Evolutionary conservation across 345 rosid species (phyloP), one percentile per base, ranked within the genome.

Genomic region (Carallia pectinifolia): DNA sequence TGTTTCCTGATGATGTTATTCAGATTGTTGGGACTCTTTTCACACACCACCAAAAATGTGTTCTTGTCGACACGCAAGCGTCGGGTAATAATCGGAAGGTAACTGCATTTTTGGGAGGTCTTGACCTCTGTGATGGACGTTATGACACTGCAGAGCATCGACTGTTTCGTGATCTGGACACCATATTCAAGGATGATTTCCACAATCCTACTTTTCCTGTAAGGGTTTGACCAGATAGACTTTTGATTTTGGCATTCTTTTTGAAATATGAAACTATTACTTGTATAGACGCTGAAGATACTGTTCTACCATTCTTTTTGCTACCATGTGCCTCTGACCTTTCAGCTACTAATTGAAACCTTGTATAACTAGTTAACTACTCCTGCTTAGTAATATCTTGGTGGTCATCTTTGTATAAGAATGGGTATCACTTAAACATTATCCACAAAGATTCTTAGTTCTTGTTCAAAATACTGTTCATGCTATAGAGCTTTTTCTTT

Each of bases 111-210:
- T 67, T 92, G 38, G 96, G 98, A 77, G 98, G 98, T 70, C 60
- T 92, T 0, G 98, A 92, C 83, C 90, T 92, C 2, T 92, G 96
- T 79, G 90, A 92, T 70, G 98, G 98, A 64, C 93, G 98, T 6
- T 92, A 90, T 69, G 98, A 92, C 71, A 92, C 98, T 19, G 94
- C 97, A 50, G 87, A 87, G 79, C 98, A 92, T 29, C 88, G 94
- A 59, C 74, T 92, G 38, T 80, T 90, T 76, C 72, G 33, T 0
- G 88, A 86, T 83, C 89, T 88, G 39, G 84, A 88, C 66, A 75
- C 91, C 56, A 63, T 81, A 50, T 92, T 92, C 62, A 69, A 88
- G 84, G 94, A 82, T 38, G 97, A 92, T 75, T 86, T 87, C 72
- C 91, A 82, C 79, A 90, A 92, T 84, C 96, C 92, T 61, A 90